Evolutionary conservation across 228 moss, liverwort and hornwort genomes (phyloP), one percentile per base, ranked within the genome.

Genomic region (Sphagnum fallax): DNA sequence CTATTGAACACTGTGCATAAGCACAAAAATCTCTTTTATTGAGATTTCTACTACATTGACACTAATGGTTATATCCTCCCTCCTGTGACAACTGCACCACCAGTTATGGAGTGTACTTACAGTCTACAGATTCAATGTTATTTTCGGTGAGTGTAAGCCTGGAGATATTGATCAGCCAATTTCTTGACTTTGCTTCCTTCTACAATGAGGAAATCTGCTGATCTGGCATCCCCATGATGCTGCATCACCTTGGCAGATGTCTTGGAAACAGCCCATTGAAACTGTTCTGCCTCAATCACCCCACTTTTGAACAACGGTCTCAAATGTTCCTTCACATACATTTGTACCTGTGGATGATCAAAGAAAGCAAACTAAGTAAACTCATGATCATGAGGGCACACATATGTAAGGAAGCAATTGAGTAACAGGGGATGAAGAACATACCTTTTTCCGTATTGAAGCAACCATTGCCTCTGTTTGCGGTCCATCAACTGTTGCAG

Each of bases 181-280:
- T 90, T 98, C 72, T 82, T 93, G 53, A 98, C 98, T 81, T 94
- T 98, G 64, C 84, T 93, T 76, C 98, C 98, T 81, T 98, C 94
- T 6, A 83, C 78, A 75, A 93, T 93, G 69, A 98, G 77, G 78
- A 98, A 98, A 69, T 93, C 92, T 61, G 91, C 98, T 18, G 91
- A 86, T 4, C 75, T 83, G 50, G 98, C 98, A 67, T 90, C 77
- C 61, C 61, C 83, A 73, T 93, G 98, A 74, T 98, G 88, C 85
- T 91, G 93, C 98, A 98, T 98, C 51, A 98, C 98, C 74, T 98
- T 98, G 6, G 87, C 70, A 12, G 93, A 93, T 70, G 94, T 89
- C 74, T 87, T 94, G 14, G 89, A 87, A 52, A 92, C 90, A 62
- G 90, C 84, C 57, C 86, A 92, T 48, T 90, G 88, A 69, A 93